Percentiles rank a stretch among this genome's conserved stretches.
phyloP scores from a whole-genome alignment of 73 alveolate species.

The Symbiodinium natans region DNA sequence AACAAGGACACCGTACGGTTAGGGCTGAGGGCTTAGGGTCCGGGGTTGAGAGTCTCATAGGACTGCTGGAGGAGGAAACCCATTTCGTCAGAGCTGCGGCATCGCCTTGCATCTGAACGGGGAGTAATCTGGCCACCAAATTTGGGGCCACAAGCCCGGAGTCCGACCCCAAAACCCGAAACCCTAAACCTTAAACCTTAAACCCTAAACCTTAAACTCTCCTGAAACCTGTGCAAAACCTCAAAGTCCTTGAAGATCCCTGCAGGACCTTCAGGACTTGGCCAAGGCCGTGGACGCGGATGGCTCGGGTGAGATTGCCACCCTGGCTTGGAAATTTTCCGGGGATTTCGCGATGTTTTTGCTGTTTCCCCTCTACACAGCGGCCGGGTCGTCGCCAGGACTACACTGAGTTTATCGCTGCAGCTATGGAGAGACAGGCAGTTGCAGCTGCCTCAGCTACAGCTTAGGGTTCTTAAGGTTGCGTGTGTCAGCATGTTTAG shows the following conservation, averaged over 20 bases:
- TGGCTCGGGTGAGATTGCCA: slow-evolving; percentile 68
- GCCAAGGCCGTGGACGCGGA: slow-evolving; percentile 75
- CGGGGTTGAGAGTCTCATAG: background rate
- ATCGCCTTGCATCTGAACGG: too few species aligned
- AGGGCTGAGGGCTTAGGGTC: background rate
- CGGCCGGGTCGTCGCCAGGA: slow-evolving; percentile 17
- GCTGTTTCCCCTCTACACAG: background rate
- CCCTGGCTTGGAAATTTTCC: background rate
- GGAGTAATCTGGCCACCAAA: too few species aligned
- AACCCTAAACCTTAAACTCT: background rate
- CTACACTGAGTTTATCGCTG: slow-evolving; percentile 70
- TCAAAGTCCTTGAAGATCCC: background rate
- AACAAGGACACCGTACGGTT: slow-evolving; percentile 10
- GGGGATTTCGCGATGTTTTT: too few species aligned
- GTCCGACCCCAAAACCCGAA: background rate
- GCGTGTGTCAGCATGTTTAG: too few species aligned
- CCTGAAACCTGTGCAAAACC: background rate
- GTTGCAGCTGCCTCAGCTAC: background rate
- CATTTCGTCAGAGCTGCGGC: too few species aligned
- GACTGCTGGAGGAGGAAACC: too few species aligned
- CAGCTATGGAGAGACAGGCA: slow-evolving; percentile 63
- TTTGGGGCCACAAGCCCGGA: background rate
- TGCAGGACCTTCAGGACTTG: slow-evolving; percentile 40
- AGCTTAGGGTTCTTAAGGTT: background rate
- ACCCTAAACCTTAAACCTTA: background rate